Evolutionary conservation across 2,329 filamentous ascomycete species (phyloP).

Genomic region (Harringtonia aguacate): DNA sequence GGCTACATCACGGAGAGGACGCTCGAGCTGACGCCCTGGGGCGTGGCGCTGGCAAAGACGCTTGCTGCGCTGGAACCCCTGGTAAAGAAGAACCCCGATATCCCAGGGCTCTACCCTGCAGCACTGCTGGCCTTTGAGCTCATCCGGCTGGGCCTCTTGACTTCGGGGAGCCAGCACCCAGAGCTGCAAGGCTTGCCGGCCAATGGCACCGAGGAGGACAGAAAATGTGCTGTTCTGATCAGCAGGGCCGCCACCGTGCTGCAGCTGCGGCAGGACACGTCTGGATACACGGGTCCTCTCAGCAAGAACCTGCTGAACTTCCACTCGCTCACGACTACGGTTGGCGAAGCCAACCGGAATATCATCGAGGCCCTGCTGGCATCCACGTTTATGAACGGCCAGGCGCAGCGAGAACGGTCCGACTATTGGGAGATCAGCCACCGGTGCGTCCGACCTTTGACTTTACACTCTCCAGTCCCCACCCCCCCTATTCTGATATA

Average conservation of each 20-base stretch:
- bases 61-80: conserved; percentile 51
- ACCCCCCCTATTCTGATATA: neutral
- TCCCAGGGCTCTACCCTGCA: conserved; percentile 57
- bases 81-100: conserved; percentile 30
- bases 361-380: conserved; percentile 73
- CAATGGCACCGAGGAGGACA: conserved; percentile 58
- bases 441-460: conserved; percentile 40
- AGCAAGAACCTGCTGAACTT: conserved; percentile 84
- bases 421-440: conserved; percentile 61
- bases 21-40: conserved; percentile 77
- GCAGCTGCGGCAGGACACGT: conserved; percentile 69
- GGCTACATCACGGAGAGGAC: conserved; percentile 64
- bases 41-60: conserved; percentile 63
- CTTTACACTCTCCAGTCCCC: neutral
- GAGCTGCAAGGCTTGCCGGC: conserved; percentile 45
- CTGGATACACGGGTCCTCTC: conserved; percentile 89
- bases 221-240: conserved; percentile 67
- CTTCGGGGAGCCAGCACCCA: conserved; percentile 49
- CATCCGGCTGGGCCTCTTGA: conserved; percentile 67
- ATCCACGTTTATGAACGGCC: conserved; percentile 70
- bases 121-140: conserved; percentile 79
- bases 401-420: conserved; percentile 59
- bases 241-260: conserved; percentile 78
- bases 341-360: conserved; percentile 71
- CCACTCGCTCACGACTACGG: conserved; percentile 69